Evolutionary conservation across 768 basidiomycete genomes (phyloP).

Genomic region (Boletus tylopilopsis): DNA sequence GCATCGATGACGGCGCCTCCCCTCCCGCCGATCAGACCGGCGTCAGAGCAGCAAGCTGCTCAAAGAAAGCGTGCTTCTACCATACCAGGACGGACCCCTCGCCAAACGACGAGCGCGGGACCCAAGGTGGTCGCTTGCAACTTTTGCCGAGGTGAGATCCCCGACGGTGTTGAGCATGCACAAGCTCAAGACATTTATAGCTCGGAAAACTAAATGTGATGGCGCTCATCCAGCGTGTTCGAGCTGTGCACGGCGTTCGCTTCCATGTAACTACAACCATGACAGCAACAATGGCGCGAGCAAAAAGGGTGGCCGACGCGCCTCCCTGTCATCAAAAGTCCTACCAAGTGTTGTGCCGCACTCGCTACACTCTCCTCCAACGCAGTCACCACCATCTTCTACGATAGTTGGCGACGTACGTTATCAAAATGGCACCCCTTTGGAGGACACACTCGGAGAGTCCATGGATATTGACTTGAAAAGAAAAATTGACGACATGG

Average conservation of each 20-base stretch:
- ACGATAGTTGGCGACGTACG: constrained; percentile 33
- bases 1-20: constrained; percentile 59
- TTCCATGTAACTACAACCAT: constrained; percentile 80
- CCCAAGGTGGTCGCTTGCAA: constrained; percentile 88
- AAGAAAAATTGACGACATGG: constrained; percentile 53
- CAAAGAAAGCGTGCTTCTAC: constrained; percentile 70
- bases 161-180: constrained; percentile 2
- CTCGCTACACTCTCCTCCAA: constrained; percentile 48
- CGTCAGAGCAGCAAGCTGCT: constrained; percentile 62
- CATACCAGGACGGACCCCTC: constrained; percentile 57
- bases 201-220: constrained; percentile 87
- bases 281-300: constrained; percentile 38
- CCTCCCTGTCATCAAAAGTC: constrained; percentile 48
- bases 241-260: constrained; percentile 72
- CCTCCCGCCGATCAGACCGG: constrained; percentile 61
- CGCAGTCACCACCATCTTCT: constrained; percentile 49
- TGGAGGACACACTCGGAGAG: constrained; percentile 39
- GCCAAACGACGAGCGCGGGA: constrained; percentile 62
- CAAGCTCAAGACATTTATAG: constrained; percentile 34
- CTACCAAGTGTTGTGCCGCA: constrained; percentile 21
- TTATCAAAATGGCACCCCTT: constrained; percentile 33
- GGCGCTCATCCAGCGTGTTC: constrained; percentile 82
- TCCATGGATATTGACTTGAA: constrained; percentile 57
- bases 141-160: constrained; percentile 73
- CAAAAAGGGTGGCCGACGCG: constrained; percentile 44